Conservation (phyloP, 208 protist species). For the Acanthamoeba royreba region DNA sequence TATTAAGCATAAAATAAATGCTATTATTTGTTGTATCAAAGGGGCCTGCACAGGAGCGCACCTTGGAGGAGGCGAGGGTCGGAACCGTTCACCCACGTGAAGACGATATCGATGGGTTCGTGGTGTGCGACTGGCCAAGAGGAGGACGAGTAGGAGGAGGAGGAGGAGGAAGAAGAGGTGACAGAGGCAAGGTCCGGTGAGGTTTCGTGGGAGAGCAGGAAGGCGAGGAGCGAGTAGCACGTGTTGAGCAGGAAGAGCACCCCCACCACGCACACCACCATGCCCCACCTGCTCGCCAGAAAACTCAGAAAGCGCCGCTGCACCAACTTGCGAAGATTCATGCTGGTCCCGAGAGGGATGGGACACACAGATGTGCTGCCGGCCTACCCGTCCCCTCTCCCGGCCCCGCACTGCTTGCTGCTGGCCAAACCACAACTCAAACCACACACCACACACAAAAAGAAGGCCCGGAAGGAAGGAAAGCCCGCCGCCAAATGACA, state of each 20-base stretch:
- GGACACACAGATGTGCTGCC: no score
- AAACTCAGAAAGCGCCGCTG: conserved; percentile 73
- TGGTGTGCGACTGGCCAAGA: not conserved
- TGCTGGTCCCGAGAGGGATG: no score
- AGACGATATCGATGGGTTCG: conserved; percentile 87
- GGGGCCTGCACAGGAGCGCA: not conserved
- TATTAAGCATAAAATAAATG: no score
- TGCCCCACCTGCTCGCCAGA: conserved; percentile 69
- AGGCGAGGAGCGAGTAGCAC: conserved; percentile 35
- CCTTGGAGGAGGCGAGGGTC: conserved; percentile 73
- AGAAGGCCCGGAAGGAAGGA: no score
- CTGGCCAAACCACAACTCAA: no score
- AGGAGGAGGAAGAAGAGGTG: not conserved
- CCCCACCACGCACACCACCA: conserved; percentile 64
- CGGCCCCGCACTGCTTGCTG: no score
- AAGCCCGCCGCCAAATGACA: no score
- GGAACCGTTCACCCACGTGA: conserved; percentile 94
- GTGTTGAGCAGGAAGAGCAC: conserved; percentile 74
- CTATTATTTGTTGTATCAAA: not conserved
- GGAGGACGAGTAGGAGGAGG: not conserved
- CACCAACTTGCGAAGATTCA: conserved; percentile 66
- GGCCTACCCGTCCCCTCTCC: no score
- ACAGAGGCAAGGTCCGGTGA: not conserved
- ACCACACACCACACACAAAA: no score
- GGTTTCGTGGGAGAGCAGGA: not conserved